A percentile compares a stretch with the other conserved stretches of the same genome.
Evolutionary conservation across 257 asterid genomes (phyloP).

Genomic region (Linderniella brevidens): DNA sequence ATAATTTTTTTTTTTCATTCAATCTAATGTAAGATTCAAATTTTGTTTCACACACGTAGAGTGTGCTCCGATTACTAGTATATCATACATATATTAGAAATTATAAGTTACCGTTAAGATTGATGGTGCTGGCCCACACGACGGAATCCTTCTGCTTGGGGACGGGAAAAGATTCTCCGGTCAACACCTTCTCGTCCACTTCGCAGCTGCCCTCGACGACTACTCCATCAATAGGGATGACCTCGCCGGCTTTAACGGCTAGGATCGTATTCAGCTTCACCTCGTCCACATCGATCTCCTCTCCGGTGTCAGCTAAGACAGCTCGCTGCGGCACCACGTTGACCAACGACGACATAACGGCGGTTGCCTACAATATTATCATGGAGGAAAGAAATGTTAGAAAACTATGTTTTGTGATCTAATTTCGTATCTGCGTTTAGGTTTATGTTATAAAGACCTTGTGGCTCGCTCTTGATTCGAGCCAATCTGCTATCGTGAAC

Average conservation of each 20-base stretch:
- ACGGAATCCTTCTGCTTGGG: constrained; percentile 46
- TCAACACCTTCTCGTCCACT: constrained; percentile 61
- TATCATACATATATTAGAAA: no score
- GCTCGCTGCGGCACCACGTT: constrained; percentile 73
- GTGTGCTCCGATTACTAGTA: neutral
- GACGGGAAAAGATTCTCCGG: constrained; percentile 88
- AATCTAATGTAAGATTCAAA: no score
- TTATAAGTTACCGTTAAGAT: constrained; percentile 40
- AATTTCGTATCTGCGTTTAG: no score
- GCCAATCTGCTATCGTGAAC: constrained; percentile 73
- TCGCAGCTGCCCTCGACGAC: constrained; percentile 71
- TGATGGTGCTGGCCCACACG: constrained; percentile 84
- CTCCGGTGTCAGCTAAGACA: constrained; percentile 56
- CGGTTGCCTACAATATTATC: constrained; percentile 22
- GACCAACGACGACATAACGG: constrained; percentile 58
- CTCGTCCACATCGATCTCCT: constrained; percentile 48
- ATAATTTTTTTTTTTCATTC: no score
- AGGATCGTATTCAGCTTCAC: constrained; percentile 45
- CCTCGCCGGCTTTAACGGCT: constrained; percentile 72
- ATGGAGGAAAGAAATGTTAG: neutral
- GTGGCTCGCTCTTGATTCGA: constrained; percentile 72
- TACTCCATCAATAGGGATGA: constrained; percentile 67
- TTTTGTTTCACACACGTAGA: no score
- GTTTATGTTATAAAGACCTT: no score
- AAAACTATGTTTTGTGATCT: no score